These are phyloP conservation scores for Hericium erinaceus DNA, from an alignment of 768 basidiomycete species.

Conservation along the genomic window DNA sequence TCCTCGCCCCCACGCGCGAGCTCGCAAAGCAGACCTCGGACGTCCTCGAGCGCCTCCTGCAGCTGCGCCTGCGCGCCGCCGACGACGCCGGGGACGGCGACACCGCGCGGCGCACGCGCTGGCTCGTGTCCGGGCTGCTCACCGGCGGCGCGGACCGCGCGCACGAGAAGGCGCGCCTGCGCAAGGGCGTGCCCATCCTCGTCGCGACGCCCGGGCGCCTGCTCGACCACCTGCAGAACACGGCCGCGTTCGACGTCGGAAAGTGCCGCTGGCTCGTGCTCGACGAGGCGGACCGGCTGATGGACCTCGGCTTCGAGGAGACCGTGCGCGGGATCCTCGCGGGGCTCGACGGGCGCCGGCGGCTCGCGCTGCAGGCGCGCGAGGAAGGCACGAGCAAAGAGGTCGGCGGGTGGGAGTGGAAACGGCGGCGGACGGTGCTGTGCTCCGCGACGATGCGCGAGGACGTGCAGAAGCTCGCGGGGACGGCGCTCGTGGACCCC, in stretches of 20 bases:
- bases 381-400: conserved; percentile 59
- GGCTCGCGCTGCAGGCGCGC: conserved; percentile 59
- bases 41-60: conserved; percentile 77
- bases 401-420: conserved; percentile 84
- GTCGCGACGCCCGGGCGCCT: conserved; percentile 94
- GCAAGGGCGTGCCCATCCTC: conserved; percentile 92
- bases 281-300: conserved; percentile 94
- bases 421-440: conserved; percentile 73
- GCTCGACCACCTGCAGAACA: conserved; percentile 94
- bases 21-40: conserved; percentile 95
- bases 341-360: conserved; percentile 74
- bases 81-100: conserved; percentile 43
- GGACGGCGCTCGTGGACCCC: conserved; percentile 68
- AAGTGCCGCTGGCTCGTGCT: conserved; percentile 94
- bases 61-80: conserved; percentile 58
- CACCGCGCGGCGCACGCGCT: conserved; percentile 56
- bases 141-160: conserved; percentile 90
- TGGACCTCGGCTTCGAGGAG: conserved; percentile 98
- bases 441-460: conserved; percentile 97
- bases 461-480: conserved; percentile 90
- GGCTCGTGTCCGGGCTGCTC: conserved; percentile 89
- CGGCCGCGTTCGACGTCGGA: conserved; percentile 83
- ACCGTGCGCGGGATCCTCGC: conserved; percentile 85
- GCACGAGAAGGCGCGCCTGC: conserved; percentile 91
- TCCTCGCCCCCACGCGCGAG: conserved; percentile 93